Conservation (phyloP, 169 alveolate genomes). For the Plasmodium chabaudi region DNA sequence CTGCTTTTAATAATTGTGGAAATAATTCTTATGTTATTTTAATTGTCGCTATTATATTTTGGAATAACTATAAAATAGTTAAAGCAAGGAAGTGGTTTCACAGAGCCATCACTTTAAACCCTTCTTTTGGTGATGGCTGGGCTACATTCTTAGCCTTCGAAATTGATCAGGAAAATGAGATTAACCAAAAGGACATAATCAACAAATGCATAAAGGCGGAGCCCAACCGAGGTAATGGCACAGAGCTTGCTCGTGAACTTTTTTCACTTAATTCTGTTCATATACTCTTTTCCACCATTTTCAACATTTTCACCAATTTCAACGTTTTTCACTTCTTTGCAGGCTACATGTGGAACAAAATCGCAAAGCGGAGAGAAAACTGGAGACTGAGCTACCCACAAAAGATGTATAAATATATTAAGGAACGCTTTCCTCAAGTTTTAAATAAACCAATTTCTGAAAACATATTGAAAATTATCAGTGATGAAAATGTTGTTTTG, state of each 20-base stretch:
- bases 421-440: constrained; percentile 76
- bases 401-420: constrained; percentile 61
- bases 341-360: constrained; percentile 89
- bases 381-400: constrained; percentile 87
- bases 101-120: constrained; percentile 92
- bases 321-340: background rate
- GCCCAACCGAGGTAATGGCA: constrained; percentile 84
- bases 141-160: constrained; percentile 94
- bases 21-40: constrained; percentile 93
- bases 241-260: no score
- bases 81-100: constrained; percentile 97
- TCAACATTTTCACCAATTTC: background rate
- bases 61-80: constrained; percentile 92
- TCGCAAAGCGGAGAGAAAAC: constrained; percentile 84
- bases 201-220: constrained; percentile 87
- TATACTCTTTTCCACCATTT: no score
- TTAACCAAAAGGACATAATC: constrained; percentile 83
- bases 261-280: no score
- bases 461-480: constrained; percentile 33
- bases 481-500: constrained; percentile 27
- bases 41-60: constrained; percentile 94
- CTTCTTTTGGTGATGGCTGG: constrained; percentile 96
- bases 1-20: constrained; percentile 95
- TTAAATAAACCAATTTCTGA: constrained; percentile 56
- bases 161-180: constrained; percentile 89